phyloP scores from a whole-genome alignment of 2,329 filamentous ascomycete genomes.

The Stachybotrys elegans region DNA sequence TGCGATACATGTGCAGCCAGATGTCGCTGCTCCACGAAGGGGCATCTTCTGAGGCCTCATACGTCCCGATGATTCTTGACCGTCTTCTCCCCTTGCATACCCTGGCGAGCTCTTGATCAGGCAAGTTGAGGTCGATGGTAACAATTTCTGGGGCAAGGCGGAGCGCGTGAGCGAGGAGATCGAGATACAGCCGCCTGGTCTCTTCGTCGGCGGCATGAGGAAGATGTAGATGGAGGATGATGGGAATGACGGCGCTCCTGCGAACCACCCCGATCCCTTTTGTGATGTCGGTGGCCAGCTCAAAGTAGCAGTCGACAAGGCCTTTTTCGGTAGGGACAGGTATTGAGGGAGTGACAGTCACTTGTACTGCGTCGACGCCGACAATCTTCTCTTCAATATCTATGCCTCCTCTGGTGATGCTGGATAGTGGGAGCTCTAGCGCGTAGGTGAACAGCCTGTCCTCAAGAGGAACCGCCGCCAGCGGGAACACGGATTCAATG shows the following conservation, averaged over 20 bases:
- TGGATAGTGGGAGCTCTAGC: slow-evolving; percentile 54
- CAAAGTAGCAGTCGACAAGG: slow-evolving; percentile 14
- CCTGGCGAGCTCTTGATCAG: slow-evolving; percentile 42
- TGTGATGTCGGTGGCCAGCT: slow-evolving; percentile 47
- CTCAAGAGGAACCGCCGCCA: slow-evolving; percentile 57
- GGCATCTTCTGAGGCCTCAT: slow-evolving; percentile 33
- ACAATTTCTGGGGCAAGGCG: slow-evolving; percentile 59
- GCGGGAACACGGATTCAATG: slow-evolving; percentile 59
- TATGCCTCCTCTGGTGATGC: slow-evolving; percentile 45
- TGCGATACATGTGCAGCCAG: slow-evolving; percentile 53
- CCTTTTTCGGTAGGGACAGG: slow-evolving; percentile 12
- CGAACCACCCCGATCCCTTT: slow-evolving; percentile 55
- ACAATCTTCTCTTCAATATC: slow-evolving; percentile 61
- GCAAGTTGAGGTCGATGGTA: slow-evolving; percentile 56
- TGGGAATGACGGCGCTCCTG: slow-evolving; percentile 55
- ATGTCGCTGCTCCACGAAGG: slow-evolving; percentile 51
- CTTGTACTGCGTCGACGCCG: slow-evolving; percentile 63
- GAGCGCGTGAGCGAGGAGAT: slow-evolving; percentile 54
- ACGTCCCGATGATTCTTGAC: slow-evolving; percentile 58
- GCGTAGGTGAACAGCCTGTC: slow-evolving; percentile 62
- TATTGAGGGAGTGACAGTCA: slow-evolving; percentile 43
- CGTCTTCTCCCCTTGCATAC: slow-evolving; percentile 46
- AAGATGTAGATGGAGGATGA: slow-evolving; percentile 47
- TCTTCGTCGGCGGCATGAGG: slow-evolving; percentile 18
- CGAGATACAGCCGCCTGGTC: slow-evolving; percentile 38